Base-by-base conservation (phyloP, 139 green algal species). In the Mesotaenium endlicherianum region DNA sequence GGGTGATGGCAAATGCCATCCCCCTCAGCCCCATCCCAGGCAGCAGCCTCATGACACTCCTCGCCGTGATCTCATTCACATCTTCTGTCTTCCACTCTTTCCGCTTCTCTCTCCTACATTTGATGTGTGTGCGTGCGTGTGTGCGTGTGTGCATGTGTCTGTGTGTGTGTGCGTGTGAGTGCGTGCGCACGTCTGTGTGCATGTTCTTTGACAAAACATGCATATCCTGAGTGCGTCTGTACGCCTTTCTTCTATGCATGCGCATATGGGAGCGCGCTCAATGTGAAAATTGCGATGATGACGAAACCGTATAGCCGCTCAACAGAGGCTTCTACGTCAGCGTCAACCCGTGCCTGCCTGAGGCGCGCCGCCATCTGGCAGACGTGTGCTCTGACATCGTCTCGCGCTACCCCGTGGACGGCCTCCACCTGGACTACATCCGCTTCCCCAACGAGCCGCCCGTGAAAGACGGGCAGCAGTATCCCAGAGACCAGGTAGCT, bases 341-440 rank as follows among this genome's bases (percentile, higher is more conserved):
- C 43, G 6, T 74, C 11, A 81, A 81, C 57, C 74, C 74, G 6
- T 81, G 74, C 43, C 57, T 60, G 41, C 74, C 74, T 16, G 74
- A 81, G 40, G 47, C 43, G 3, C 31, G 74, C 31, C 55, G 57
- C 4, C 74, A 81, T 36, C n/a, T 81, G 3, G 6, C 40, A 6
- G 41, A 34, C 4, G 74, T 81, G 38, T 81, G 74, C 74, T 36
- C 31, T n/a, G 74, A 81, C 41, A 36, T 81, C 39, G 40, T 81
- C n/a, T 38, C 31, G 4, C 40, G 74, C 8, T 81, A 81, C 57
- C 5, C 31, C 3, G 11, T 81, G 36, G 74, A 81, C 57, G 74
- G 74, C 8, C 40, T 81, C 14, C 74, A 81, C 57, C 40, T 81
- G 74, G 74, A 81, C 74, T 81, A 81, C 74, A 81, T 81, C 38